Base-by-base conservation (phyloP, 257 asterid genomes). In the Solanum lignicaule region DNA sequence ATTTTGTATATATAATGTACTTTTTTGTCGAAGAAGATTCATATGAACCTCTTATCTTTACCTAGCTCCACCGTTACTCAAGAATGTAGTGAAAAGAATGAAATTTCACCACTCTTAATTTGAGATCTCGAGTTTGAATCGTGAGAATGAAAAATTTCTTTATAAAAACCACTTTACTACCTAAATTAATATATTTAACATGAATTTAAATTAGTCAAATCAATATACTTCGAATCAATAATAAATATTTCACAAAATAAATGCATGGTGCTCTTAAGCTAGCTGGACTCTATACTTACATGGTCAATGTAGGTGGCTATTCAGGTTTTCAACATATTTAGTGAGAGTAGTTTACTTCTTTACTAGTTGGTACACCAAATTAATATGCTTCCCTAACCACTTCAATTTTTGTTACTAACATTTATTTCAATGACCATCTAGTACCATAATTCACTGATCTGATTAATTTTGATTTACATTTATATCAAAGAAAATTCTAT, bases 321-420 rank as follows among this genome's bases (percentile, higher is more conserved):
- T 82, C 4, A 82, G 11, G 18, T 82, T 48, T 81, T 29, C 85
- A 81, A 81, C 18, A 46, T 68, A 68, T 79, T 43, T 81, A 29
- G 43, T 81, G 69, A 38, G 85, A 48, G 21, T 48, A 16, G 69
- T 81, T 81, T 81, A 79, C 39, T 81, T 81, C 25, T 15, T 81
- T 81, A 48, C 21, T 20, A 82, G 85, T 82, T 48, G 85, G 85
- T 48, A 82, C 65, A 82, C 85, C 85, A 48, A 81, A 82, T 81
- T 27, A 81, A 27, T 48, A 82, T 82, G 69, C 43, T 82, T 29
- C 1, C 20, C 29, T 48, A 46, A 81, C 85, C 68, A 43, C 85
- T 25, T 81, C 68, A 81, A 46, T 23, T 25, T 27, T 16, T 79
- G 15, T 1, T 41, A 33, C 8, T 6, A 3, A 32, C 41, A 48